Evolutionary conservation across 176 grass and related monocot species (phyloP), one percentile per base, ranked within the genome.

Genomic region (Metroxylon sagu): DNA sequence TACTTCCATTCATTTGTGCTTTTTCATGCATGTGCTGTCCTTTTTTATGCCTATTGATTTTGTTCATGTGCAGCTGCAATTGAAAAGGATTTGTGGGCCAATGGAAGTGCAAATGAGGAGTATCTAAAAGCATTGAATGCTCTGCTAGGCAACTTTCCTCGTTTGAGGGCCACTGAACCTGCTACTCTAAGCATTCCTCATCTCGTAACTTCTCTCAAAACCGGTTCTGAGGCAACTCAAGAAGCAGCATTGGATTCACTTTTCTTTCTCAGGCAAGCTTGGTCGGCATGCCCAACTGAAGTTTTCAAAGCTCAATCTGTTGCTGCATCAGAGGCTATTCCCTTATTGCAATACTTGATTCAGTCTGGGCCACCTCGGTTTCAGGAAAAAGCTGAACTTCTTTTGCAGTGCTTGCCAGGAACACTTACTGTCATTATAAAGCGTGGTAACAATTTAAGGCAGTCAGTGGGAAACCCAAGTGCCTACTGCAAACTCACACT

Each of bases 221-320:
- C 94, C 50, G 94, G 94, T 39, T 92, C 94, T 49, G 94, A 98
- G 57, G 81, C 88, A 60, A 83, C 94, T 72, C 94, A 98, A 78
- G 94, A 98, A 77, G 94, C 94, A 57, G 84, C 94, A 67, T 77
- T 98, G 15, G 94, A 98, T 78, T 88, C 94, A 56, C 79, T 98
- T 49, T 98, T 89, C 80, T 76, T 98, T 75, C 85, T 98, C 48
- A 89, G 87, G 64, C 94, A 98, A 85, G 94, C 94, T 57, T 98
- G 94, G 94, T 71, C 84, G 26, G 87, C 88, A 69, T 98, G 94
- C 68, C 82, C 94, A 61, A 75, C 71, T 27, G 94, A 98, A 74
- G 84, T 98, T 60, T 98, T 93, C 66, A 98, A 98, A 70, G 94
- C 94, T 67, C 94, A 98, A 71, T 93, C 94, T 17, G 88, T 93